Evolutionary conservation across 2,329 filamentous ascomycete genomes (phyloP), one percentile per base, ranked within the genome.

Genomic region (Fusarium vanettenii): DNA sequence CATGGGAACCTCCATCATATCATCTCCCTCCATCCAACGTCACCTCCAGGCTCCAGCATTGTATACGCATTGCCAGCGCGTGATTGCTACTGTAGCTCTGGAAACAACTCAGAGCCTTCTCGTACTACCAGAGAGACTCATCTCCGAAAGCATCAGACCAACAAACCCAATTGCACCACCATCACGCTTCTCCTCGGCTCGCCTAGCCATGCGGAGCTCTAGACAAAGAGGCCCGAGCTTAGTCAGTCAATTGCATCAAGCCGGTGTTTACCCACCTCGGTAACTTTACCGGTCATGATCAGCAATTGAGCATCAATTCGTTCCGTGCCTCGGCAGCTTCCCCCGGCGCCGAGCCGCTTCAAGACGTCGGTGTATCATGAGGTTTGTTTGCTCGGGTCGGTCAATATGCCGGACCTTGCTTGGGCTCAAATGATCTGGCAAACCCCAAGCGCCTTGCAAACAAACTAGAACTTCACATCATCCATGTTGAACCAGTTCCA

Each of bases 301-400:
- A 20, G 52, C 7, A n/a, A 14, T n/a, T 8, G 61, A 29, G 31
- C 57, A 55, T 68, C 63, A 55, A 45, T 62, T 72, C 22, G 35
- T 25, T 52, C 60, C 27, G 60, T 74, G 55, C 64, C 68, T 72
- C 64, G 64, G 64, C 45, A 68, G 33, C 64, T 65, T 43, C 27
- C 66, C 71, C 68, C 71, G 50, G 57, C 55, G 41, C 68, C 67
- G 71, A 74, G 43, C 60, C 60, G 56, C 60, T 57, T 29, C 60
- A 41, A 41, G 56, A 41, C 25, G 25, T 29, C 9, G 27, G 27
- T 31, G 18, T 52, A 52, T 52, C 48, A 31, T 31, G 27, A 52
- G 27, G 25, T 52, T 52, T 52, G 25, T 31, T 52, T 52, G 48
- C 25, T 52, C n/a, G 48, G n/a, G 25, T 29, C 18, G 48, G 25